Percentiles rank a stretch among this genome's conserved stretches.
Evolutionary conservation across 352 stramenopile species (phyloP).

Genomic region (Peronospora destructor): DNA sequence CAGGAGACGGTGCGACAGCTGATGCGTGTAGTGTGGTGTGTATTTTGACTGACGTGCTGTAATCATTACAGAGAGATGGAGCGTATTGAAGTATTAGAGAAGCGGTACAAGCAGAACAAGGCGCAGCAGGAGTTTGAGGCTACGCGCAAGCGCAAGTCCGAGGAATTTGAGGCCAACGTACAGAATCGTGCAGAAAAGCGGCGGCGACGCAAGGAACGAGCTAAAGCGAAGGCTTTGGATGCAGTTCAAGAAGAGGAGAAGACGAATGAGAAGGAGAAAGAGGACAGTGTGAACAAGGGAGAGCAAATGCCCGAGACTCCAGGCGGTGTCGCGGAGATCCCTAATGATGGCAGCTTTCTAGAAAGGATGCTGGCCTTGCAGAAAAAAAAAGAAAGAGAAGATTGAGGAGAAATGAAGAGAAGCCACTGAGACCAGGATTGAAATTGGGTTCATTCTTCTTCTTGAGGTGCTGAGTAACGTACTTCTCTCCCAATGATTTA

Average conservation of each 20-base stretch:
- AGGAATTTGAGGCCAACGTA: constrained; percentile 61
- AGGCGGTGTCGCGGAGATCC: constrained; percentile 63
- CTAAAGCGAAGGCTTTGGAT: constrained; percentile 39
- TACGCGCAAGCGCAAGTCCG: constrained; percentile 53
- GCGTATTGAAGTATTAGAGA: constrained; percentile 87
- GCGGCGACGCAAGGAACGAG: constrained; percentile 62
- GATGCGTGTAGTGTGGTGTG: background rate
- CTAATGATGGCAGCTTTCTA: constrained; percentile 78
- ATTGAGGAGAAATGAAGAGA: constrained; percentile 12
- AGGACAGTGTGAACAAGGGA: constrained; percentile 11
- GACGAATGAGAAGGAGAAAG: constrained; percentile 19
- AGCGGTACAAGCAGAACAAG: constrained; percentile 59
- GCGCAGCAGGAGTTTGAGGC: constrained; percentile 59
- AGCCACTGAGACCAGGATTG: background rate
- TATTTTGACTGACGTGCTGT: background rate
- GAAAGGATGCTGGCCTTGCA: constrained; percentile 64
- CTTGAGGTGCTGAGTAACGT: constrained; percentile 79
- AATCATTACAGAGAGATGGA: constrained; percentile 73
- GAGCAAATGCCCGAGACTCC: constrained; percentile 43
- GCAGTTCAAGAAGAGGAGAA: constrained; percentile 18
- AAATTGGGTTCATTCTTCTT: background rate
- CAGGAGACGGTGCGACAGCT: constrained; percentile 49
- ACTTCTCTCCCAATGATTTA: constrained; percentile 85
- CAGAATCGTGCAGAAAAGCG: constrained; percentile 76
- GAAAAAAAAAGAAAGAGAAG: constrained; percentile 37